Conservation (phyloP, 2,329 filamentous ascomycete species). For the Tolypocladium nubicola region DNA sequence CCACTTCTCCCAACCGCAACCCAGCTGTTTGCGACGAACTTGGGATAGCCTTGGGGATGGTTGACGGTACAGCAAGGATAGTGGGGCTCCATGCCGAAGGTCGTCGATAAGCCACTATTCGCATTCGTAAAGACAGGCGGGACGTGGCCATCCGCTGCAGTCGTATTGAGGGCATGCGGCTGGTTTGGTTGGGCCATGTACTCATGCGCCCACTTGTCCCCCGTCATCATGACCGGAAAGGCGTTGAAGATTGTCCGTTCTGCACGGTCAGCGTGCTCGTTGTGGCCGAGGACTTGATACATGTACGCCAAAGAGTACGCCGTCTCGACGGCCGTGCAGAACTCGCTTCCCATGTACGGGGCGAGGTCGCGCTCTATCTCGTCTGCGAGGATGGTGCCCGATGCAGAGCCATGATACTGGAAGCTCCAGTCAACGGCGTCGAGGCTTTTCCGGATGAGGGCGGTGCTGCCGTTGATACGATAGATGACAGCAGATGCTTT, state of each 20-base stretch:
- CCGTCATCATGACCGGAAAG: constrained; percentile 37
- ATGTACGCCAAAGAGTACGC: constrained; percentile 21
- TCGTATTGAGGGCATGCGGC: constrained; percentile 32
- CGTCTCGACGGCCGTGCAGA: constrained; percentile 23
- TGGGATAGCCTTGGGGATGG: constrained; percentile 45
- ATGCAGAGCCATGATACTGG: constrained; percentile 26
- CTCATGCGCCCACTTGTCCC: constrained; percentile 44
- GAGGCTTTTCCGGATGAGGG: constrained; percentile 22
- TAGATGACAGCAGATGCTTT: constrained; percentile 29
- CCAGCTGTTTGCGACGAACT: constrained; percentile 39
- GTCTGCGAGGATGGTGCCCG: constrained; percentile 31
- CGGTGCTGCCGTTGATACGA: constrained; percentile 25
- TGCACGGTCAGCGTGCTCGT: constrained; percentile 35
- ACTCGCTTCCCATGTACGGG: constrained; percentile 25
- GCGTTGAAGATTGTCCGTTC: constrained; percentile 45
- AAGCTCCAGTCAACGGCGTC: constrained; percentile 25
- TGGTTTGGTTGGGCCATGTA: constrained; percentile 45
- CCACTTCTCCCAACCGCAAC: constrained; percentile 28
- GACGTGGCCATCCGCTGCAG: constrained; percentile 12
- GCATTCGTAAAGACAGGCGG: constrained; percentile 34
- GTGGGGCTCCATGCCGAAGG: constrained; percentile 37
- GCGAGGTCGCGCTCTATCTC: constrained; percentile 26
- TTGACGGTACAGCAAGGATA: constrained; percentile 49
- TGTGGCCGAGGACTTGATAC: constrained; percentile 20
- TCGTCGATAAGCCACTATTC: constrained; percentile 26